Evolutionary conservation across 345 rosid species (phyloP), one percentile per base, ranked within the genome.

Genomic region (Eucalyptus dawsonii): DNA sequence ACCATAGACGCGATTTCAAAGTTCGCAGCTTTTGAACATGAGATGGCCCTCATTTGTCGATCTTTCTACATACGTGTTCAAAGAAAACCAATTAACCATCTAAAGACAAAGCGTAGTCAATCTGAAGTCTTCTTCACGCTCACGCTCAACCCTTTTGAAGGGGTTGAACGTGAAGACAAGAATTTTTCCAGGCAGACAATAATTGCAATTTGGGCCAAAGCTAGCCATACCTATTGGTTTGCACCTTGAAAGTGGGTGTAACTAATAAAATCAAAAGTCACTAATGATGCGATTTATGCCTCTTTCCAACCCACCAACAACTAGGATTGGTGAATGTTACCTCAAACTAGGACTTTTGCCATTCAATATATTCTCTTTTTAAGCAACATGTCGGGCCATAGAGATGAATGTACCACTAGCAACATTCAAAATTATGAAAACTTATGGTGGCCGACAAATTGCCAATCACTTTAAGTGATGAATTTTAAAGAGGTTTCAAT

Each of bases 381-480:
- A 10, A 56, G 29, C 62, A 56, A 56, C 1, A 1, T 56, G 62
- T 10, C 0, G 0, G 11, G 29, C 62, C 13, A 56, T 24, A 56
- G 62, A 56, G 62, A 24, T 56, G 62, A 56, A 56, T 9, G 29
- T 4, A 56, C 29, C 62, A 56, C 62, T 24, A 24, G 62, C 62
- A 5, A 56, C 2, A 0, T 0, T 56, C 21, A 22, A 56, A 56
- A 56, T 56, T 56, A 56, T 24, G 27, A 10, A 56, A 56, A 24
- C 12, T 56, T 56, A 22, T 9, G 62, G 6, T 56, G 62, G 13
- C 29, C 3, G 0, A 56, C 62, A 24, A 9, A 56, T 56, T 53
- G 56, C 5, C 56, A 53, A 19, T 19, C 56, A 53, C 56, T 53
- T 19, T 53, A 53, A 19, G 56, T 3, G 24, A 53, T 53, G 0